phyloP scores from a whole-genome alignment of 208 protist species.

The Leishmania tarentolae region DNA sequence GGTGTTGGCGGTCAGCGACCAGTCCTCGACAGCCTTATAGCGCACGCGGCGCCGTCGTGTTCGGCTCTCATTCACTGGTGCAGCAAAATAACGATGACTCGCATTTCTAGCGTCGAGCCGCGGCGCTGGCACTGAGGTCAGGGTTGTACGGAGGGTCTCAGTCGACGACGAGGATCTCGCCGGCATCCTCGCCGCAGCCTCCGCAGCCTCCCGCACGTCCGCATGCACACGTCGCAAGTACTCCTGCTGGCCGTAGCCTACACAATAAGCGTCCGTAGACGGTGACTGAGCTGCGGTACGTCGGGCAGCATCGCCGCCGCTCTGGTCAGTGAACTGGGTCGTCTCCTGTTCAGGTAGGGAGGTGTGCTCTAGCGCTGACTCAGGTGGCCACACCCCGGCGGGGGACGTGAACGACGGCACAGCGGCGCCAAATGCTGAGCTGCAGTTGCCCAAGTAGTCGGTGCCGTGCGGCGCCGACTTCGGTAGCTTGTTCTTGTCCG shows the following conservation, averaged over 20 bases:
- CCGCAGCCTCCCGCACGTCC: background rate
- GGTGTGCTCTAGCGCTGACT: background rate
- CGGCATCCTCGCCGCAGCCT: background rate
- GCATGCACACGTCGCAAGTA: background rate
- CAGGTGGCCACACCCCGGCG: background rate
- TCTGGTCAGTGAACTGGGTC: no score
- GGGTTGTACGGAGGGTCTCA: no score
- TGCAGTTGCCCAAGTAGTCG: no score
- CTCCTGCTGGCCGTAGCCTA: background rate
- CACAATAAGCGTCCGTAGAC: background rate
- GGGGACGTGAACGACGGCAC: background rate
- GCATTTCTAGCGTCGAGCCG: no score
- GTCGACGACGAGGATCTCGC: no score
- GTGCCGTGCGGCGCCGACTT: no score
- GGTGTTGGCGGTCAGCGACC: conserved; percentile 11
- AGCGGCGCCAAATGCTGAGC: background rate
- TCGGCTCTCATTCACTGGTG: background rate
- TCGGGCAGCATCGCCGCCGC: no score
- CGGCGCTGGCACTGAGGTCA: background rate
- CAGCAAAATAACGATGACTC: no score
- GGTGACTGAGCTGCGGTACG: no score
- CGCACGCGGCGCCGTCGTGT: conserved; percentile 3
- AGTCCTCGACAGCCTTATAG: background rate
- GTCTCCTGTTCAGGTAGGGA: no score
- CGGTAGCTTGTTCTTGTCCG: no score